Evolutionary conservation across 345 rosid genomes (phyloP).

Genomic region (Acer campestre): DNA sequence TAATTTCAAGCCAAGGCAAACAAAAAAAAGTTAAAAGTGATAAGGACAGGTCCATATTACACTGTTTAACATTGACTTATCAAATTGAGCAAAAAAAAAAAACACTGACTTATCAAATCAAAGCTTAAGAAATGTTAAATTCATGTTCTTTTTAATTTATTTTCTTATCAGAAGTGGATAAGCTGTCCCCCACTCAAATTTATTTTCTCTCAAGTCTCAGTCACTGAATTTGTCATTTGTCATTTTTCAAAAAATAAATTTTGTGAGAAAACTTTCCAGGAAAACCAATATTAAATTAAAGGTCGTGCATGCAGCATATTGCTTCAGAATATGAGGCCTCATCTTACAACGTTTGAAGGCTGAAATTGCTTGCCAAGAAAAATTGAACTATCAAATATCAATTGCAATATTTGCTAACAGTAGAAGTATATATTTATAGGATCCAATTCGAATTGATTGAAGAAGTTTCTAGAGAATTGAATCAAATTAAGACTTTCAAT

Average conservation of each 20-base stretch:
- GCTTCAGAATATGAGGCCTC: not conserved
- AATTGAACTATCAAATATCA: no score
- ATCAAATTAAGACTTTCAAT: not conserved
- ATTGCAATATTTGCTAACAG: not conserved
- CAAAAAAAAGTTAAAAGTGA: not conserved
- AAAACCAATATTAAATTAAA: no score
- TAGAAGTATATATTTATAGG: no score
- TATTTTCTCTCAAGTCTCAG: not conserved
- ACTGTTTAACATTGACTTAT: slow-evolving; percentile 13
- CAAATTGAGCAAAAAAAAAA: slow-evolving; percentile 5
- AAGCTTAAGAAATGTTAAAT: not conserved
- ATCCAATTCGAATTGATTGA: not conserved
- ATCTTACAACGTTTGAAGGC: not conserved
- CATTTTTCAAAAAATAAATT: no score
- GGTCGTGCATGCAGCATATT: not conserved
- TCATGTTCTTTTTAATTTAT: not conserved
- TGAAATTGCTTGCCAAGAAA: not conserved
- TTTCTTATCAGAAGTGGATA: slow-evolving; percentile 11
- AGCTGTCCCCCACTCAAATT: slow-evolving; percentile 15
- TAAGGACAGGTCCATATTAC: slow-evolving; percentile 5
- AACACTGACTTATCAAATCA: slow-evolving; percentile 21
- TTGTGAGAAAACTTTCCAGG: no score
- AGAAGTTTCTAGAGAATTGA: not conserved
- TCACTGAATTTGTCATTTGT: not conserved
- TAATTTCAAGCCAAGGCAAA: not conserved